Evolutionary conservation across 176 grass and related monocot species (phyloP), one percentile per base, ranked within the genome.

Genomic region (Panicum miliaceum): DNA sequence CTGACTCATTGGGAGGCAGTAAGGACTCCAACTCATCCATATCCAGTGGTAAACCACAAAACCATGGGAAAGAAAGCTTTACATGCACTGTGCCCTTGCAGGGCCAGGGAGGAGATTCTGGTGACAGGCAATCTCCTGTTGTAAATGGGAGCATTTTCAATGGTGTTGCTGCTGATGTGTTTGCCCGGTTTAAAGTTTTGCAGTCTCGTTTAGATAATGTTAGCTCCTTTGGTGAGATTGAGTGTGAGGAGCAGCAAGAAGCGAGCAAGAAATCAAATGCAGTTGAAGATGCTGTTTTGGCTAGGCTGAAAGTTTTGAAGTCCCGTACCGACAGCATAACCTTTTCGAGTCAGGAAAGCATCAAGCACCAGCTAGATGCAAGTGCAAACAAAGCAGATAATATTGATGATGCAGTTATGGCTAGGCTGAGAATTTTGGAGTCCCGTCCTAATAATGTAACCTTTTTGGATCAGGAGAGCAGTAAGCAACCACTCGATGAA

Each of bases 271-370:
- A 29, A 65, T 36, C 40, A 73, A 56, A 47, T 88, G 59, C 52
- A 40, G 26, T 78, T 52, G 78, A 88, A 62, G 82, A 81, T 90
- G 81, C 53, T 94, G 73, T 92, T 86, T 83, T 85, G 84, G 56
- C 73, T 45, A 92, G 87, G 42, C 63, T 87, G 7, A 54, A 22
- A 69, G 64, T 88, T 82, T 86, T 92, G 81, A 87, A 85, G 64
- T 78, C 81, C 19, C 13, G 72, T 78, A 26, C 52, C 48, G 64
- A 87, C 74, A 77, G 68, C 76, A 37, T 71, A 20, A 42, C 42
- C 27, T 74, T 81, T 26, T 45, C 36, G 4, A 71, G 71, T 64
- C 53, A 64, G 65, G 62, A 64, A 58, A 78, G 42, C 48, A 42
- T 6, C 36, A 48, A 86, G 22, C 29, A 67, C 29, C 73, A 68